Conservation (phyloP, 1,284 basidiomycete species). For the Naganishia cerealis region DNA sequence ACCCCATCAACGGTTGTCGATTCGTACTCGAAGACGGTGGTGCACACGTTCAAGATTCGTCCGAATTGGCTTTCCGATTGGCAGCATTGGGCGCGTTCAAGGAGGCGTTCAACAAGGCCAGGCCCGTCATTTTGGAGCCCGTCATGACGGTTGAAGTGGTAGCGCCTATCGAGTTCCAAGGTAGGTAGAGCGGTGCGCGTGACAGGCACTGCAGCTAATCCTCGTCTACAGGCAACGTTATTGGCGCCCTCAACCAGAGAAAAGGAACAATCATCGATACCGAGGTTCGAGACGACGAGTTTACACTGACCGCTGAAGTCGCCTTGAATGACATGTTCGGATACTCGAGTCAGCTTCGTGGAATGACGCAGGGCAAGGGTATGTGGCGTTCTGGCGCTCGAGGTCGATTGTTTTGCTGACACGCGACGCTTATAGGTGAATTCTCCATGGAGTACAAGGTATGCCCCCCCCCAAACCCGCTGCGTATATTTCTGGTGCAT, state of each 20-base stretch:
- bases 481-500: constrained; percentile 25
- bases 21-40: constrained; percentile 90
- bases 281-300: constrained; percentile 96
- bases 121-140: constrained; percentile 86
- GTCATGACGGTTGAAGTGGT: constrained; percentile 98
- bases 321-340: constrained; percentile 99
- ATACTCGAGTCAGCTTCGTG: constrained; percentile 86
- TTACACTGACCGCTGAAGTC: constrained; percentile 87
- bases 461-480: constrained; percentile 40
- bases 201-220: neutral
- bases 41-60: constrained; percentile 94
- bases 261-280: constrained; percentile 94
- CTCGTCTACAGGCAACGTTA: constrained; percentile 67
- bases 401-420: constrained; percentile 5
- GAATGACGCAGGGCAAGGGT: constrained; percentile 93
- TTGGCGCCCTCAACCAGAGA: constrained; percentile 89
- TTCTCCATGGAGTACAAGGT: constrained; percentile 97
- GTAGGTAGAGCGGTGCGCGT: constrained; percentile 54
- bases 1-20: constrained; percentile 80
- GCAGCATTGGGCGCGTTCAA: constrained; percentile 89
- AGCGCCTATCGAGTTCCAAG: constrained; percentile 95
- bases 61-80: constrained; percentile 90
- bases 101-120: constrained; percentile 77
- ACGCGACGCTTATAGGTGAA: constrained; percentile 59
- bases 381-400: constrained; percentile 39